Evolutionary conservation across 768 basidiomycete species (phyloP), one percentile per base, ranked within the genome.

Genomic region (Serpula lacrymans): DNA sequence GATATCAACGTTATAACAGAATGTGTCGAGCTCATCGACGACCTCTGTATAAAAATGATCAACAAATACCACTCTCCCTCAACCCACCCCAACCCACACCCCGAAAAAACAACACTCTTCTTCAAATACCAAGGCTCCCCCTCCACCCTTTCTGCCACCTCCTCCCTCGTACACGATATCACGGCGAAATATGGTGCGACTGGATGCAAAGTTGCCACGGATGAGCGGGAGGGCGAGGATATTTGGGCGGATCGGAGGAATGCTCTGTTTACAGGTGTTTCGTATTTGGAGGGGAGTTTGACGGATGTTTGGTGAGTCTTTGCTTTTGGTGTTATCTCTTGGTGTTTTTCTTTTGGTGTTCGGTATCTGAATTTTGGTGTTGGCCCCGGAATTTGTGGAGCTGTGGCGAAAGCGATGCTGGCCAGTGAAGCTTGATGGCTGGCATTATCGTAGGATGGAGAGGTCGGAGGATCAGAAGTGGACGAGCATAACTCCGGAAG

Each of bases 1-100:
- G n/a, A n/a, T n/a, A n/a, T n/a, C n/a, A n/a, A n/a, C n/a, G n/a
- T n/a, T n/a, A 17, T n/a, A 23, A 12, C 50, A 53, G 67, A 71
- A 53, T 74, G 71, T 35, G 64, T 71, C 28, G 72, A 74, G 42
- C 61, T 72, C 21, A 52, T 73, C 18, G 72, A 75, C 48, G 62
- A 60, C n/a, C 41, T 55, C 21, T 42, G 55, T 33, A 65, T 66
- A 54, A 41, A 59, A 32, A 50, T 44, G 10, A 34, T 53, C 12
- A 55, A 55, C 42, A 35, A 40, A 23, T 53, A 40, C 28, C n/a
- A n/a, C n/a, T n/a, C n/a, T n/a, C n/a, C n/a, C n/a, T 49, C 50
- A 54, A 62, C 45, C 22, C 63, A 50, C 42, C 45, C 31, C 16
- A 42, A 45, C 24, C 50, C 55, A 22, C 68, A 62, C 51, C 59